Conservation (phyloP, 2,329 filamentous ascomycete species). For the Fusarium domesticum region DNA sequence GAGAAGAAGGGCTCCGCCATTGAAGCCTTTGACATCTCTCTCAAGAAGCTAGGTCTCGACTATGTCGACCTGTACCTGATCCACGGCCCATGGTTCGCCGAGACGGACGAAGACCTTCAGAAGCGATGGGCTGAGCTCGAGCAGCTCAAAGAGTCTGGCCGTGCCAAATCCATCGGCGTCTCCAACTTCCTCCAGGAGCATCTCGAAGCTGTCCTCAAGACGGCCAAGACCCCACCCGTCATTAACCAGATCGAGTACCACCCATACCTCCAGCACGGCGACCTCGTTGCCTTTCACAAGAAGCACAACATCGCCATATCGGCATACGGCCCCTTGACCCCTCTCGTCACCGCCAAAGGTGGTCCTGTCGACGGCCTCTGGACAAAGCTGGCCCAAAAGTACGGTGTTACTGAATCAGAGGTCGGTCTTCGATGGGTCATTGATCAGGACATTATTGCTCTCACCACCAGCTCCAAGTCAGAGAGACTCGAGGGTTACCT, state of each 20-base stretch:
- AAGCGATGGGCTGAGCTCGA: slow-evolving; percentile 58
- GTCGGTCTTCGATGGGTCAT: slow-evolving; percentile 59
- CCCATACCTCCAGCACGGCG: slow-evolving; percentile 67
- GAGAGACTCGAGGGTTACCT: slow-evolving; percentile 56
- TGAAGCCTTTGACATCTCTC: slow-evolving; percentile 55
- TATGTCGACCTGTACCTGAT: slow-evolving; percentile 72
- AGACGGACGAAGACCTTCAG: slow-evolving; percentile 52
- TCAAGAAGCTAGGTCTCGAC: slow-evolving; percentile 63
- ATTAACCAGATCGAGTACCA: slow-evolving; percentile 83
- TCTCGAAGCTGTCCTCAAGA: slow-evolving; percentile 54
- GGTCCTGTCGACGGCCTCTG: slow-evolving; percentile 55
- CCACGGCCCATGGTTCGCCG: slow-evolving; percentile 55
- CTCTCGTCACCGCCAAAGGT: slow-evolving; percentile 44
- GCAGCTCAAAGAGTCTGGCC: slow-evolving; percentile 63
- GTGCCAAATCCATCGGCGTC: slow-evolving; percentile 69
- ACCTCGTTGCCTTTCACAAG: slow-evolving; percentile 56
- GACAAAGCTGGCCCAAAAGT: slow-evolving; percentile 52
- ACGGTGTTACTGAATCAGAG: slow-evolving; percentile 54
- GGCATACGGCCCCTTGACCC: slow-evolving; percentile 55
- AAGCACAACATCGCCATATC: slow-evolving; percentile 55
- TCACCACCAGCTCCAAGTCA: slow-evolving; percentile 60
- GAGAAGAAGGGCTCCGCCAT: slow-evolving; percentile 40
- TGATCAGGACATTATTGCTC: slow-evolving; percentile 55
- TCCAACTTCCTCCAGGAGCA: slow-evolving; percentile 66
- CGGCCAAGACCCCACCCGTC: slow-evolving; percentile 60